Evolutionary conservation across 257 asterid genomes (phyloP).

Genomic region (Misopates orontium): DNA sequence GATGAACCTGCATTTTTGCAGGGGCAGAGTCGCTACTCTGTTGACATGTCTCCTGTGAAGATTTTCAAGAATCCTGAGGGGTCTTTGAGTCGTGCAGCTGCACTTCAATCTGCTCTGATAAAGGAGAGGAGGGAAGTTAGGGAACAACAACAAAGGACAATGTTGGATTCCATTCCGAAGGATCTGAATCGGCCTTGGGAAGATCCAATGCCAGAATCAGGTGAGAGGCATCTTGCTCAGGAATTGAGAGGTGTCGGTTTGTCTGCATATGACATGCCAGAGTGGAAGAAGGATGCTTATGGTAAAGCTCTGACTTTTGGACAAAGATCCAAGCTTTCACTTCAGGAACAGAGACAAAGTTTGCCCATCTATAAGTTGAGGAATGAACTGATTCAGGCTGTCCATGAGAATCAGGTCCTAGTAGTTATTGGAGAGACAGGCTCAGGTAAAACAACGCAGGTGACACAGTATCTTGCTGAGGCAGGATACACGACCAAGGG

Average conservation of each 20-base stretch:
- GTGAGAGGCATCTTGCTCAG: conserved; percentile 97
- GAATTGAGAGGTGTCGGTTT: conserved; percentile 94
- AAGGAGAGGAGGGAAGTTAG: conserved; percentile 97
- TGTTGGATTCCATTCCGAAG: conserved; percentile 96
- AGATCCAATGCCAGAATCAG: conserved; percentile 99
- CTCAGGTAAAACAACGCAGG: conserved; percentile 94
- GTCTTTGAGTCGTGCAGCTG: conserved; percentile 93
- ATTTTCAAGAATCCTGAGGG: conserved; percentile 95
- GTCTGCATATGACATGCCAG: conserved; percentile 97
- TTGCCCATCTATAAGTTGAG: conserved; percentile 84
- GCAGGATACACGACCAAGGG: conserved; percentile 94
- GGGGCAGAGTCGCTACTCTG: conserved; percentile 80
- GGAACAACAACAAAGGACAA: conserved; percentile 87
- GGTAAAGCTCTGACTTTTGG: conserved; percentile 91
- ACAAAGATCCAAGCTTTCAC: conserved; percentile 87
- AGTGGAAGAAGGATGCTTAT: conserved; percentile 95
- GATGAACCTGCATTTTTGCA: conserved; percentile 88
- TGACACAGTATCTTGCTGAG: conserved; percentile 92
- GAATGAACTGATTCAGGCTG: conserved; percentile 82
- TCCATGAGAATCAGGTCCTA: conserved; percentile 84
- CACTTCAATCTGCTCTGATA: conserved; percentile 84
- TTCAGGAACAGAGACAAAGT: conserved; percentile 92
- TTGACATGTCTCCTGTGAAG: conserved; percentile 92
- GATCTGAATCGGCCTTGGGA: conserved; percentile 98
- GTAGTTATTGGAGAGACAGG: conserved; percentile 98